These are phyloP conservation scores for Endogone sp. DNA, from an alignment of 192 early-diverging fungal genomes.

Conservation along the genomic window DNA sequence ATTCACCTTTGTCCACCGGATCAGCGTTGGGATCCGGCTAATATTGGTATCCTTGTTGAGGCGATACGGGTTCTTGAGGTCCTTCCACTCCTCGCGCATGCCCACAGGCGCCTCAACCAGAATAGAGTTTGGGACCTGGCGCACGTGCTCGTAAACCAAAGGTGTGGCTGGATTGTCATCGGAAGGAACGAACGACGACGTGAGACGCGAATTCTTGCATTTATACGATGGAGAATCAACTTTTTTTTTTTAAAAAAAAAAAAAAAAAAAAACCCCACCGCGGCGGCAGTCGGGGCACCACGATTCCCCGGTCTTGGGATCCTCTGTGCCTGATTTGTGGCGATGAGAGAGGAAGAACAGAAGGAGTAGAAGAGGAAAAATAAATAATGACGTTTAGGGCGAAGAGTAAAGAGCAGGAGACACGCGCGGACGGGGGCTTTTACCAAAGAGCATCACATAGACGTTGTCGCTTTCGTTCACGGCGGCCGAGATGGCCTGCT, in stretches of 20 bases:
- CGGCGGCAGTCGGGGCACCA: slow-evolving; percentile 52
- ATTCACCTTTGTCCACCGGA: slow-evolving; percentile 19
- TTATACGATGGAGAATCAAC: too few species aligned
- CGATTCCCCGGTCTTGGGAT: slow-evolving; percentile 31
- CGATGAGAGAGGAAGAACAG: neutral
- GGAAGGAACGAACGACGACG: too few species aligned
- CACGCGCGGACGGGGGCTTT: too few species aligned
- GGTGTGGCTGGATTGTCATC: slow-evolving; percentile 42
- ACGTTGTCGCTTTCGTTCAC: neutral
- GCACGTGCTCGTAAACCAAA: slow-evolving; percentile 28
- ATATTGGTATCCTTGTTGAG: slow-evolving; percentile 15
- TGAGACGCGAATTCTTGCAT: neutral
- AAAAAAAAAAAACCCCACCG: too few species aligned
- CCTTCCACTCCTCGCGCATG: slow-evolving; percentile 27
- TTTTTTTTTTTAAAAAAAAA: too few species aligned
- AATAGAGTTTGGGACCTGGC: slow-evolving; percentile 21
- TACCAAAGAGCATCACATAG: neutral
- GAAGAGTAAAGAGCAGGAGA: neutral
- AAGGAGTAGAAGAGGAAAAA: neutral
- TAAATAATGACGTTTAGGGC: too few species aligned
- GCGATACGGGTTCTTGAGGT: slow-evolving; percentile 33
- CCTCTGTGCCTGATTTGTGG: slow-evolving; percentile 25
- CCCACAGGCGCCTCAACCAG: slow-evolving; percentile 39
- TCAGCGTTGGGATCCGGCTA: slow-evolving; percentile 38
- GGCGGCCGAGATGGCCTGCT: neutral